Conservation (phyloP, 169 alveolate species). For the Neospora caninum region DNA sequence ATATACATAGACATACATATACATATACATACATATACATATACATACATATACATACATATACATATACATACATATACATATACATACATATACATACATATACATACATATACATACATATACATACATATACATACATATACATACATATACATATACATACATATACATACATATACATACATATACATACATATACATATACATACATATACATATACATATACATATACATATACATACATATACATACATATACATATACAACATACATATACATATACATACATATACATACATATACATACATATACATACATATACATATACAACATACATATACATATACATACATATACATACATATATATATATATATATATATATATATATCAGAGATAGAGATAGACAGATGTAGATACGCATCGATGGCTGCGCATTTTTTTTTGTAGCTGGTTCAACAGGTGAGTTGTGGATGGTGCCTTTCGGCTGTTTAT, state of each 20-base stretch:
- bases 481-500: too few relatives aligned
- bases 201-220: not conserved
- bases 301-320: not conserved
- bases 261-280: not conserved
- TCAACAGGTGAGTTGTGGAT: too few relatives aligned
- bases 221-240: too few relatives aligned
- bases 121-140: not conserved
- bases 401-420: too few relatives aligned
- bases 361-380: not conserved
- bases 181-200: not conserved
- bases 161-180: not conserved
- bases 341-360: not conserved
- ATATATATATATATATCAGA: too few relatives aligned
- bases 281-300: not conserved
- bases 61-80: not conserved
- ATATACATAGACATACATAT: too few relatives aligned
- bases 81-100: not conserved
- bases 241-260: not conserved
- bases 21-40: too few relatives aligned
- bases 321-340: not conserved
- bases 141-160: not conserved
- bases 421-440: not conserved
- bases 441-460: too few relatives aligned
- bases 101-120: conserved; percentile 17
- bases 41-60: too few relatives aligned